phyloP scores from a whole-genome alignment of 2,329 filamentous ascomycete genomes.

The Xylaria sp. region DNA sequence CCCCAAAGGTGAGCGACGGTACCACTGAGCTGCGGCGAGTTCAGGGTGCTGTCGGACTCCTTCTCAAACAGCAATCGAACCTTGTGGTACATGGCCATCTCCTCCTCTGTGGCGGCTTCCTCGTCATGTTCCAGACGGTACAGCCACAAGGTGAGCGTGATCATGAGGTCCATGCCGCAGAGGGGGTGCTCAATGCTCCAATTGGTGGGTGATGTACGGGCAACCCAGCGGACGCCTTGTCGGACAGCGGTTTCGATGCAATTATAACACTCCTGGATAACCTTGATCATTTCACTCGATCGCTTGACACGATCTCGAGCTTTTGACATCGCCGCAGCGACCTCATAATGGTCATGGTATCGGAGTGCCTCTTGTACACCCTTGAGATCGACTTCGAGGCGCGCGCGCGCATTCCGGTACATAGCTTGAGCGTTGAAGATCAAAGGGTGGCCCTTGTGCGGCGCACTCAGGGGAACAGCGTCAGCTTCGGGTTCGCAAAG shows the following conservation, averaged over 20 bases:
- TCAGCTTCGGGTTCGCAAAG: conserved; percentile 92
- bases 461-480: conserved; percentile 88
- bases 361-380: conserved; percentile 94
- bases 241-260: conserved; percentile 96
- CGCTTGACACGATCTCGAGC: conserved; percentile 94
- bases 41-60: conserved; percentile 84
- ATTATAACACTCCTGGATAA: conserved; percentile 97
- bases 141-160: conserved; percentile 96
- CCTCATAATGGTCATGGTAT: conserved; percentile 97
- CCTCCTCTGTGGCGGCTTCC: conserved; percentile 85
- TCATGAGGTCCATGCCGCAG: conserved; percentile 96
- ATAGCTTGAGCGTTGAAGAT: conserved; percentile 99
- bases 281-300: conserved; percentile 97
- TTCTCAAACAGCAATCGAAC: conserved; percentile 90
- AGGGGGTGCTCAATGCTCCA: conserved; percentile 99
- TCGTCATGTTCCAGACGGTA: conserved; percentile 99
- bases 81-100: conserved; percentile 91
- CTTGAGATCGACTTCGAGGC: conserved; percentile 95
- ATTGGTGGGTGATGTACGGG: conserved; percentile 96
- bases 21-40: conserved; percentile 84
- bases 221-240: conserved; percentile 96
- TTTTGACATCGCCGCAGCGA: conserved; percentile 95
- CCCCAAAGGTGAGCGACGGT: conserved; percentile 96
- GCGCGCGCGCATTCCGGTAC: conserved; percentile 91
- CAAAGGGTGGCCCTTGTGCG: conserved; percentile 93